Evolutionary conservation across 2,329 filamentous ascomycete species (phyloP).

Genomic region (Penicillium sp.): DNA sequence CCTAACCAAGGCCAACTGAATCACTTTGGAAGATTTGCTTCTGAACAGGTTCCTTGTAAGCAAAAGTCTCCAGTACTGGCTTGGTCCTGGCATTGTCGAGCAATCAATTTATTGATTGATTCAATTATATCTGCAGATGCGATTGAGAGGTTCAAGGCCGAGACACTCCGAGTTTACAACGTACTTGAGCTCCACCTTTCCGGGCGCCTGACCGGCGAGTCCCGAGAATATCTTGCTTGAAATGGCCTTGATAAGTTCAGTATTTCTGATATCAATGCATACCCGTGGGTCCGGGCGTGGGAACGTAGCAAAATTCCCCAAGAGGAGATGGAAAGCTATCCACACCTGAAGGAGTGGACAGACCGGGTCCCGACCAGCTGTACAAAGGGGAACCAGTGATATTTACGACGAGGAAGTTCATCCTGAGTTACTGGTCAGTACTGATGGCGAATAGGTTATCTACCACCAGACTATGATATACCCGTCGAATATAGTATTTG

Average conservation of each 20-base stretch:
- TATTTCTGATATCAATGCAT: background rate
- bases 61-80: background rate
- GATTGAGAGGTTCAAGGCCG: background rate
- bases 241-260: background rate
- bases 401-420: background rate
- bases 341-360: background rate
- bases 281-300: background rate
- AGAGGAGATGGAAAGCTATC: background rate
- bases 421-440: background rate
- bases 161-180: background rate
- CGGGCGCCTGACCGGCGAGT: background rate
- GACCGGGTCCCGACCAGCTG: background rate
- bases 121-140: background rate
- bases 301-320: background rate
- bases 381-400: background rate
- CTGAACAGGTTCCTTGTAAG: background rate
- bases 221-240: background rate
- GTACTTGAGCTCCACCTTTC: background rate
- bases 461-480: no score
- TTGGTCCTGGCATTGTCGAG: background rate
- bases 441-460: background rate
- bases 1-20: background rate
- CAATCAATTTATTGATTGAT: background rate
- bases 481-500: no score
- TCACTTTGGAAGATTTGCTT: background rate